phyloP scores from a whole-genome alignment of 208 protist species.

The Acanthamoeba healyi region DNA sequence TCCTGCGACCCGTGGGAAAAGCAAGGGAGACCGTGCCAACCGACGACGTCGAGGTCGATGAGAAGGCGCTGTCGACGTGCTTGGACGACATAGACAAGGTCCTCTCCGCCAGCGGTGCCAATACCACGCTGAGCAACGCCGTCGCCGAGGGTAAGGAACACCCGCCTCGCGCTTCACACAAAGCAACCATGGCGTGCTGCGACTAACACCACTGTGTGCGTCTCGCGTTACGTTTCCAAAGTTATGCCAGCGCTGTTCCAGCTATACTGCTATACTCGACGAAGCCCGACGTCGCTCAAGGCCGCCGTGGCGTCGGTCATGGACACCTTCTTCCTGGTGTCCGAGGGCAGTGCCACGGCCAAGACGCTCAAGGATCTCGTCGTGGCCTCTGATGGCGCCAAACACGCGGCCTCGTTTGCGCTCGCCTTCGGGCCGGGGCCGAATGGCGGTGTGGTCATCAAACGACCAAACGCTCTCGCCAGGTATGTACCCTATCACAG shows the following conservation, averaged over 20 bases:
- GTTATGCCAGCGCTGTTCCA: slow-evolving; percentile 20
- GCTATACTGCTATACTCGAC: slow-evolving; percentile 14
- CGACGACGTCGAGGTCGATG: background rate
- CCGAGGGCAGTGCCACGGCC: background rate
- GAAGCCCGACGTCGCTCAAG: background rate
- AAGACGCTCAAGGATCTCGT: background rate
- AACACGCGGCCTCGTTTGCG: background rate
- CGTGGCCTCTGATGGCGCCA: background rate
- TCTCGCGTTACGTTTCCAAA: background rate
- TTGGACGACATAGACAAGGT: background rate
- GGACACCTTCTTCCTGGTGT: slow-evolving; percentile 40
- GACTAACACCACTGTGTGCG: too few species aligned
- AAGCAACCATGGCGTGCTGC: too few species aligned
- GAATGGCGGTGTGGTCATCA: background rate
- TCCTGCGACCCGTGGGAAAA: too few species aligned
- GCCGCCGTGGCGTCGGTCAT: background rate
- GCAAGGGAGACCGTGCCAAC: background rate
- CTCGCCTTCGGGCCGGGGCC: slow-evolving; percentile 11
- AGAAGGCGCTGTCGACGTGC: background rate
- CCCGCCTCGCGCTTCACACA: too few species aligned
- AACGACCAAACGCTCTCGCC: background rate
- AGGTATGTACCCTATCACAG: too few species aligned
- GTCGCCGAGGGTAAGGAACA: background rate
- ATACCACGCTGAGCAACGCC: background rate
- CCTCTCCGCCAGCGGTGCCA: background rate